Evolutionary conservation across 495 filamentous ascomycete species (phyloP).

Genomic region (Xylaria scruposa): DNA sequence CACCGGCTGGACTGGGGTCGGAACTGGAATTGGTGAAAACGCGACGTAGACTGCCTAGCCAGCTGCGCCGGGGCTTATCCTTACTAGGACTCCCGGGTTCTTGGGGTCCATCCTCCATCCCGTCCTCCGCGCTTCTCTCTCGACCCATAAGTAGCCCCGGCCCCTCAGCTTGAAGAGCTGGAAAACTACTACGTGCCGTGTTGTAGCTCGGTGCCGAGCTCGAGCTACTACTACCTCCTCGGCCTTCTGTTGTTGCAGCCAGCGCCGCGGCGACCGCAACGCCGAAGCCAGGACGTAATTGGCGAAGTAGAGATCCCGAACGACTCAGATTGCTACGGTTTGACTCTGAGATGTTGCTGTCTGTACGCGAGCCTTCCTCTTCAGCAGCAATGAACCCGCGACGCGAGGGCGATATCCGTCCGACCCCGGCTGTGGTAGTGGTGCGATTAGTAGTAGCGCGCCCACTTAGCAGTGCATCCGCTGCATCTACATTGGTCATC

Average conservation of each 20-base stretch:
- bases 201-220: slow-evolving; percentile 66
- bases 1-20: slow-evolving; percentile 26
- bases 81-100: slow-evolving; percentile 56
- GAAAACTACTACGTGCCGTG: slow-evolving; percentile 69
- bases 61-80: slow-evolving; percentile 49
- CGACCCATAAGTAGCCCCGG: slow-evolving; percentile 61
- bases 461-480: slow-evolving; percentile 54
- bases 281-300: slow-evolving; percentile 32
- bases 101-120: slow-evolving; percentile 37
- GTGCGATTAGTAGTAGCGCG: slow-evolving; percentile 21
- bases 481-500: slow-evolving; percentile 65
- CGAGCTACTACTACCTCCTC: slow-evolving; percentile 45
- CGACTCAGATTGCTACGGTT: slow-evolving; percentile 47
- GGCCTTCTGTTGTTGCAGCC: slow-evolving; percentile 33
- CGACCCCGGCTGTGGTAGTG: slow-evolving; percentile 8
- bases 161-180: slow-evolving; percentile 68
- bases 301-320: slow-evolving; percentile 39
- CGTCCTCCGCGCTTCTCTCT: slow-evolving; percentile 24
- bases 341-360: slow-evolving; percentile 49
- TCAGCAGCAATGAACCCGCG: slow-evolving; percentile 13
- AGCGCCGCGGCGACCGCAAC: slow-evolving; percentile 34
- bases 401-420: slow-evolving; percentile 23
- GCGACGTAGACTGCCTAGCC: slow-evolving; percentile 56
- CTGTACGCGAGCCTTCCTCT: slow-evolving; percentile 43
- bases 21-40: slow-evolving; percentile 48